Percentiles rank a stretch among this genome's conserved stretches.
phyloP scores from a whole-genome alignment of 305 asterid genomes.

The Rubia peregrina region DNA sequence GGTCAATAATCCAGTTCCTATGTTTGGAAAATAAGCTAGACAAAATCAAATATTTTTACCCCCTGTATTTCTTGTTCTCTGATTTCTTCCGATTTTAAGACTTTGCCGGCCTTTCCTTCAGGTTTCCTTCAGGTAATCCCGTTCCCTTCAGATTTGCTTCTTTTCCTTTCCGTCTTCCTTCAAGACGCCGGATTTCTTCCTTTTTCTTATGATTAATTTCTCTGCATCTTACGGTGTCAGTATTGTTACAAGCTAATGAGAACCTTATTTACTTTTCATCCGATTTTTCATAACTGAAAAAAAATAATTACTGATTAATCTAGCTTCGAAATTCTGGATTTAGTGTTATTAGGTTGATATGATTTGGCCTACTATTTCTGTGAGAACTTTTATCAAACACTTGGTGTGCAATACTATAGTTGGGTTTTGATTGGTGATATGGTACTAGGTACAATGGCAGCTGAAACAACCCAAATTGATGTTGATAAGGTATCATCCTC shows the following conservation, averaged over 20 bases:
- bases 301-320: neutral
- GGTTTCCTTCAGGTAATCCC: neutral
- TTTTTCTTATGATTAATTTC: neutral
- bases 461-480: constrained; percentile 16
- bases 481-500: constrained; percentile 26
- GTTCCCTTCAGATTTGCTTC: neutral
- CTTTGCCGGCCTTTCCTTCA: neutral
- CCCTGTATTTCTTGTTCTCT: neutral
- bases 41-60: neutral
- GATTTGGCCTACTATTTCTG: neutral
- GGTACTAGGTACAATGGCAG: constrained; percentile 31
- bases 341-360: no score
- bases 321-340: neutral
- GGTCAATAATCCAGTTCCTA: neutral
- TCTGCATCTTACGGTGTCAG: neutral
- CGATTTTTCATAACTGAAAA: neutral
- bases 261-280: neutral
- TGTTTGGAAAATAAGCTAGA: neutral
- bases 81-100: neutral
- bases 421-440: neutral
- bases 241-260: neutral
- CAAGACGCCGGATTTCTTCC: neutral
- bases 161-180: neutral
- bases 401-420: neutral
- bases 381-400: constrained; percentile 13